phyloP scores from a whole-genome alignment of 805 yeast genomes.

The Spathaspora hagerdaliae region DNA sequence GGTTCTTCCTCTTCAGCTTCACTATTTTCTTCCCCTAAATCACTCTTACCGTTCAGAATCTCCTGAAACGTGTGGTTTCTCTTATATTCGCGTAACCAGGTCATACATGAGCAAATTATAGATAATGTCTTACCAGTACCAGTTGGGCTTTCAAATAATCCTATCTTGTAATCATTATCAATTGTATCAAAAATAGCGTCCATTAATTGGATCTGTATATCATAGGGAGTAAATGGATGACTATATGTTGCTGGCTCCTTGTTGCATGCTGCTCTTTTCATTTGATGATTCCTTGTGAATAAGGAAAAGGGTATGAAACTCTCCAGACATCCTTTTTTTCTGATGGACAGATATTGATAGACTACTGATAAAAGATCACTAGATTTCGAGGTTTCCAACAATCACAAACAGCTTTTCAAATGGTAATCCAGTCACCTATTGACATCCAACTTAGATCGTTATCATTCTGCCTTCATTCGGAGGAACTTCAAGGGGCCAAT shows the following conservation, averaged over 20 bases:
- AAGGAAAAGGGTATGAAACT: no score
- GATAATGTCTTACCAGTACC: conserved; percentile 94
- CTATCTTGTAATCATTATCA: conserved; percentile 53
- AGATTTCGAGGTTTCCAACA: no score
- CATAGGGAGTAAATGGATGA: conserved; percentile 83
- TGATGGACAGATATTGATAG: no score
- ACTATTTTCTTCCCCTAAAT: not conserved
- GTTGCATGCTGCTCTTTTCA: not conserved
- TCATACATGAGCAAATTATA: conserved; percentile 75
- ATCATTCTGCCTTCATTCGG: no score
- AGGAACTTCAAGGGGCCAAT: no score
- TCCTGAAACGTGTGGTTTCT: conserved; percentile 9
- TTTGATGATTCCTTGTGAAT: no score
- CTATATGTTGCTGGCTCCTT: conserved; percentile 27
- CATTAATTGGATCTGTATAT: conserved; percentile 77
- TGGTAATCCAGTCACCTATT: no score
- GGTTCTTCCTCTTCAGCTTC: conserved; percentile 55
- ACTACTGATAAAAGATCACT: no score
- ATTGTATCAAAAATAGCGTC: conserved; percentile 63
- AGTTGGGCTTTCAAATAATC: conserved; percentile 88
- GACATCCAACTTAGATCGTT: no score
- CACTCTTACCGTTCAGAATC: not conserved
- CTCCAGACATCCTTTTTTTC: no score
- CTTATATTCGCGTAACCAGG: conserved; percentile 68
- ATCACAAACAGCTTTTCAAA: no score